A percentile compares a stretch with the other conserved stretches of the same genome.
These are phyloP conservation scores for Truncatella angustata DNA, from an alignment of 2,329 filamentous ascomycete species.

Conservation along the genomic window DNA sequence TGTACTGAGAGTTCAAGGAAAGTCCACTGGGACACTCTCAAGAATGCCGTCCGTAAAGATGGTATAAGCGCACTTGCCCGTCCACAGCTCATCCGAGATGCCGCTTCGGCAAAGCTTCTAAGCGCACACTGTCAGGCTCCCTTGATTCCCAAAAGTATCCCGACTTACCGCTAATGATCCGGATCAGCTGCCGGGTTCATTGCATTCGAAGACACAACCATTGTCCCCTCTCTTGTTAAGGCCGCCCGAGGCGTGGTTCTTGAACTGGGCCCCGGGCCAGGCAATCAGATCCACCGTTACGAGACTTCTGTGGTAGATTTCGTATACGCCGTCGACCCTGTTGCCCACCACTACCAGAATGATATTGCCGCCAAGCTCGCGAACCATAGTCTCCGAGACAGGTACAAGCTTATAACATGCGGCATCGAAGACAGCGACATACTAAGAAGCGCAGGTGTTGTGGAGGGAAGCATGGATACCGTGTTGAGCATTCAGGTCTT, in stretches of 20 bases:
- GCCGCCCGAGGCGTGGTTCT: conserved; percentile 33
- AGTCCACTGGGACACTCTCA: not conserved
- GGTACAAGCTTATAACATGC: conserved; percentile 35
- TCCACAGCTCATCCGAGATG: not conserved
- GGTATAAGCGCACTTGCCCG: not conserved
- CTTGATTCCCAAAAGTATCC: not conserved
- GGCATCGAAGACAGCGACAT: conserved; percentile 38
- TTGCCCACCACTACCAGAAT: conserved; percentile 29
- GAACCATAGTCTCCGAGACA: conserved; percentile 28
- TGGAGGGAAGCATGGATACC: conserved; percentile 34
- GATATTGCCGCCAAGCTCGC: conserved; percentile 28
- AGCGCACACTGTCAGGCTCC: not conserved
- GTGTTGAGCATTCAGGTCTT: conserved; percentile 42
- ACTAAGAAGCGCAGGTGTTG: conserved; percentile 34
- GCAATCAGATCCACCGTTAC: conserved; percentile 41
- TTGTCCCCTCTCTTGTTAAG: conserved; percentile 28
- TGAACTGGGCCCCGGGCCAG: conserved; percentile 42
- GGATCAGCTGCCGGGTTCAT: conserved; percentile 24
- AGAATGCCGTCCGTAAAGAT: not conserved
- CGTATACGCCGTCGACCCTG: conserved; percentile 39
- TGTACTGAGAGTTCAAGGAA: no score
- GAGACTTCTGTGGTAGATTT: conserved; percentile 27
- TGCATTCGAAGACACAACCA: conserved; percentile 31
- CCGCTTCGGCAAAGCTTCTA: not conserved
- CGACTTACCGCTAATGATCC: not conserved